Base-by-base conservation (phyloP, 345 rosid genomes). In the Citrus reticulata region DNA sequence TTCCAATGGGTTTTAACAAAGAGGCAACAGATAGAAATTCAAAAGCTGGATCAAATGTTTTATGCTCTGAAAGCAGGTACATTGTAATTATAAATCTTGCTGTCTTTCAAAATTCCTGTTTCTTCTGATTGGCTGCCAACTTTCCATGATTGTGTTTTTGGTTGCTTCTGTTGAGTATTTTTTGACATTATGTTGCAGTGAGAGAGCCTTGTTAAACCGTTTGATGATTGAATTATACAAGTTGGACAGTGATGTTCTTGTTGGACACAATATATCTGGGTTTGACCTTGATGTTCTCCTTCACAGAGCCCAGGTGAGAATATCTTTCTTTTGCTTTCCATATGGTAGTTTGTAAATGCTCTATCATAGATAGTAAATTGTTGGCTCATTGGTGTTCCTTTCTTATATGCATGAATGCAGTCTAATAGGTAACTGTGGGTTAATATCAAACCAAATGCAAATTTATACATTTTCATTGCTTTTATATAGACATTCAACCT, bases 241-340 rank as follows among this genome's bases (percentile, higher is more conserved):
- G 84, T 76, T 96, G 89, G 99, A 96, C 77, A 93, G 92, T 39
- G 99, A 96, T 88, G 89, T 96, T 90, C 94, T 96, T 72, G 91
- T 94, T 70, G 99, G 99, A 37, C 99, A 96, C 86, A 96, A 96
- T 80, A 86, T 94, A 88, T 96, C 99, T 83, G 97, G 99, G 68
- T 96, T 93, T 91, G 99, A 96, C 86, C 88, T 96, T 83, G 97
- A 94, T 84, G 94, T 96, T 81, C 95, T 96, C 80, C 94, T 96
- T 51, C 95, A 94, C 71, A 91, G 99, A 88, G 87, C 93, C 60
- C 97, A 94, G 97, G 99, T 92, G 73, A 66, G 84, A 68, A 66
- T 81, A 49, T 61, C 57, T 68, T 81, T 77, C 30, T 60, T 63
- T 68, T 70, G 54, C 75, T 76, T 80, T 70, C 66, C 58, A 35